phyloP scores from a whole-genome alignment of 768 basidiomycete species.

The Hemileccinum impolitum region DNA sequence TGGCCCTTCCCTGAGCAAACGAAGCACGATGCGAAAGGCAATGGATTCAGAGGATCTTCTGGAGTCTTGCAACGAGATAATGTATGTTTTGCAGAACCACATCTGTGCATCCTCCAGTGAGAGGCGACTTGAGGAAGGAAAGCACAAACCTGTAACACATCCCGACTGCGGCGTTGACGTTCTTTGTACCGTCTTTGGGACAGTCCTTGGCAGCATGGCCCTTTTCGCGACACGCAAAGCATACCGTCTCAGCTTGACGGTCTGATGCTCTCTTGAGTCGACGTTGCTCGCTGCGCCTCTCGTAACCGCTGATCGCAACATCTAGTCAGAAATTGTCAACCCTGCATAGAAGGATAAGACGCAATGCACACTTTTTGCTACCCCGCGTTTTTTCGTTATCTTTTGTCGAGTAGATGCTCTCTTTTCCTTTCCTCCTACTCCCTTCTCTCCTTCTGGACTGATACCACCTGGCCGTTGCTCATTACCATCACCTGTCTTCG shows the following conservation, averaged over 20 bases:
- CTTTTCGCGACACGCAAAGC: constrained; percentile 81
- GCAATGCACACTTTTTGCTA: constrained; percentile 20
- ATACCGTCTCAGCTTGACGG: constrained; percentile 57
- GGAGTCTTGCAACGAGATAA: constrained; percentile 75
- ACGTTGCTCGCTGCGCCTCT: constrained; percentile 51
- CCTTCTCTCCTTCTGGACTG: constrained; percentile 17
- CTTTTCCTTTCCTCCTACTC: constrained; percentile 19
- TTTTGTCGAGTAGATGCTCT: constrained; percentile 1
- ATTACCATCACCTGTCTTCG: constrained; percentile 22
- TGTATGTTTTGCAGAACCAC: constrained; percentile 75
- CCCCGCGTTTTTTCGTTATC: constrained; percentile 29
- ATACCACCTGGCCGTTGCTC: constrained; percentile 2
- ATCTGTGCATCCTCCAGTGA: constrained; percentile 44
- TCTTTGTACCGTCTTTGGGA: constrained; percentile 42
- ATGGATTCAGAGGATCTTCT: constrained; percentile 56
- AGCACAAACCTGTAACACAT: constrained; percentile 68
- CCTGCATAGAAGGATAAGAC: not conserved
- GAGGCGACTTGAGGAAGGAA: not conserved
- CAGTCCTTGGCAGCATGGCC: constrained; percentile 87
- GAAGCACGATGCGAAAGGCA: constrained; percentile 91
- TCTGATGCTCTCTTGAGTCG: constrained; percentile 62
- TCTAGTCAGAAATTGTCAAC: constrained; percentile 26
- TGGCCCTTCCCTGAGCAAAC: constrained; percentile 85
- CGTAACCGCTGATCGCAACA: constrained; percentile 18
- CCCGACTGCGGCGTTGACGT: constrained; percentile 37